Evolutionary conservation across 768 basidiomycete genomes (phyloP), one percentile per base, ranked within the genome.

Genomic region (Leccinum ochraceum): DNA sequence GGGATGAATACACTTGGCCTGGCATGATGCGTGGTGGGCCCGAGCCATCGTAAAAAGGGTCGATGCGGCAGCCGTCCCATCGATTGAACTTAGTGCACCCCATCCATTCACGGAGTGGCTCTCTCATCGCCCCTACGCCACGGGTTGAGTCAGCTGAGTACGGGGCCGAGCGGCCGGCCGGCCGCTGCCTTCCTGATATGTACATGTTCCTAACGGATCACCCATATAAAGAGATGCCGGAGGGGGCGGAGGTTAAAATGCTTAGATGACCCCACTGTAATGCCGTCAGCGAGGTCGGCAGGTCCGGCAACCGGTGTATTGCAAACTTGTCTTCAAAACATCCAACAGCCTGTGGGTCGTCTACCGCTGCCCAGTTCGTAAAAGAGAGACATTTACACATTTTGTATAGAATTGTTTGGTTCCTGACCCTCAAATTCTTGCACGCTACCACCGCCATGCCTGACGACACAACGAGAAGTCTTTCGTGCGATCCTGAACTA

Each of bases 401-500:
- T 14, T 20, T 28, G 28, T 53, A 49, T 49, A 53, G 39, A 44
- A 20, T 56, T 36, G 46, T 46, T 13, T 30, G 20, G 37, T 42
- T 34, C 44, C 52, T 61, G 46, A 56, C 20, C 80, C 80, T 80
- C 78, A 60, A 14, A 65, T 76, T 76, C 50, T 30, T 36, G 42
- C 14, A 30, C 30, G 8, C 42, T 36, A 44, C 26, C 48, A 39
- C 24, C 39, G 62, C 65, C 66, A 87, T 88, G 85, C 79, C 81
- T 44, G 77, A 78, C 69, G 75, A 75, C 64, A 78, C 74, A 68
- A 75, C 77, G 48, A 87, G 88, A 65, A 90, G 88, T 69, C 73
- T 84, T 14, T 90, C 88, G 30, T 80, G 78, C 58, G 87, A 88
- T 57, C 59, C 81, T 62, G 88, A 89, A 69, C 80, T 83, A 4